Percentiles rank a stretch among this genome's conserved stretches.
Conservation (phyloP, 495 filamentous ascomycete genomes). For the Corynascus novoguineensis region DNA sequence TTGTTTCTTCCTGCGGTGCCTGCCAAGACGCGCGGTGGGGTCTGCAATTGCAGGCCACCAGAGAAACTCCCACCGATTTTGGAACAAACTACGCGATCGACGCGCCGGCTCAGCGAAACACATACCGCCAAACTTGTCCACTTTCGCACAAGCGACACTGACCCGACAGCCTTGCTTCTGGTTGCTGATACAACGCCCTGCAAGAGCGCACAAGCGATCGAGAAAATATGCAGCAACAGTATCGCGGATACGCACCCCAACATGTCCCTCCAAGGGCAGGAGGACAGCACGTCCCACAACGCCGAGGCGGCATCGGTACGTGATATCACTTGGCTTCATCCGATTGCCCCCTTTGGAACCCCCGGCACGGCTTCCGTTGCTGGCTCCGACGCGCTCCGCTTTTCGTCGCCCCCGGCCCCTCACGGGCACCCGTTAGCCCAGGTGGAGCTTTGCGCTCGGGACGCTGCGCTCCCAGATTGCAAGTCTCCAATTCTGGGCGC, state of each 20-base stretch:
- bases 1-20: no score
- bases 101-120: constrained; percentile 13
- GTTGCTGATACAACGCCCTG: neutral
- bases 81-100: constrained; percentile 27
- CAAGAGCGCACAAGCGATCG: neutral
- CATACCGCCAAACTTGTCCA: neutral
- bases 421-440: neutral
- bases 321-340: constrained; percentile 20
- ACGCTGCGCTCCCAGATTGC: neutral
- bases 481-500: neutral
- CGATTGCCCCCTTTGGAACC: neutral
- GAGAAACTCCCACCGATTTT: constrained; percentile 14
- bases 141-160: neutral
- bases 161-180: neutral
- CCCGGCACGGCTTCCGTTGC: constrained; percentile 13
- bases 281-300: constrained; percentile 35
- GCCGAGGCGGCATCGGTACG: constrained; percentile 47
- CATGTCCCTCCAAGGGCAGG: constrained; percentile 29
- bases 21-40: neutral
- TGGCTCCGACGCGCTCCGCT: constrained; percentile 18
- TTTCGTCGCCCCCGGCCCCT: constrained; percentile 13
- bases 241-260: constrained; percentile 43
- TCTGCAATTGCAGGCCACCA: neutral
- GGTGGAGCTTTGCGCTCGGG: constrained; percentile 14
- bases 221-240: constrained; percentile 43